These are phyloP conservation scores for Cinnamomum micranthum DNA, from an alignment of 164 flowering plant genomes.

Conservation along the genomic window DNA sequence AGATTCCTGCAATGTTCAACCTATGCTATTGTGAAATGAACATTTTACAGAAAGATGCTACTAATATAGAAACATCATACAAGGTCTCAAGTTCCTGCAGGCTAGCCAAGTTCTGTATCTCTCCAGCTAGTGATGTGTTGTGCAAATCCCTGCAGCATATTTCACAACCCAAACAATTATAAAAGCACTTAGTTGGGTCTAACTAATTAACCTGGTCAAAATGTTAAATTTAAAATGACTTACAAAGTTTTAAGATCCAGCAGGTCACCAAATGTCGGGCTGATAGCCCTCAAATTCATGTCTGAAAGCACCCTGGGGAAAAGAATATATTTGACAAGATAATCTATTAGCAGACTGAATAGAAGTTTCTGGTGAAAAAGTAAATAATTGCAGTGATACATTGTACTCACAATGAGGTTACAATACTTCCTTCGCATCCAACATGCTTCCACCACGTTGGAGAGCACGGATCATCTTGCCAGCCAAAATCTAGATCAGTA, in stretches of 20 bases:
- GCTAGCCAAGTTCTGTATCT: constrained; percentile 71
- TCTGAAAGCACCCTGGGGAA: constrained; percentile 51
- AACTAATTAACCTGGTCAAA: background rate
- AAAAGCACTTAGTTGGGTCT: background rate
- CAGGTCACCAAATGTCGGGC: constrained; percentile 73
- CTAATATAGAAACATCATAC: constrained; percentile 32
- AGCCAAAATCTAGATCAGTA: constrained; percentile 63
- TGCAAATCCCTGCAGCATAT: constrained; percentile 65
- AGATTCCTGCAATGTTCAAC: constrained; percentile 56
- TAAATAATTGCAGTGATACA: constrained; percentile 2
- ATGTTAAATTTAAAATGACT: constrained; percentile 11
- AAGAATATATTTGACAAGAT: background rate
- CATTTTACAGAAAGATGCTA: background rate
- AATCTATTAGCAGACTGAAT: constrained; percentile 2
- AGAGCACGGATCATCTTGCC: constrained; percentile 91
- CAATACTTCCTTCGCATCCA: constrained; percentile 64
- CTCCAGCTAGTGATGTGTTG: constrained; percentile 74
- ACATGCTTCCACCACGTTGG: constrained; percentile 73
- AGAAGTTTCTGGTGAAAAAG: background rate
- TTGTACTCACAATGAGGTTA: constrained; percentile 60
- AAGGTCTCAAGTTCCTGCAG: constrained; percentile 64
- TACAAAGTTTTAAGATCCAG: constrained; percentile 73
- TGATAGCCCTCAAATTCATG: constrained; percentile 59
- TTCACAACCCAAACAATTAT: constrained; percentile 3
- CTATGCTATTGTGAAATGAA: constrained; percentile 8